Conservation (phyloP, 441 rosid genomes). For the Croton laevigatus region DNA sequence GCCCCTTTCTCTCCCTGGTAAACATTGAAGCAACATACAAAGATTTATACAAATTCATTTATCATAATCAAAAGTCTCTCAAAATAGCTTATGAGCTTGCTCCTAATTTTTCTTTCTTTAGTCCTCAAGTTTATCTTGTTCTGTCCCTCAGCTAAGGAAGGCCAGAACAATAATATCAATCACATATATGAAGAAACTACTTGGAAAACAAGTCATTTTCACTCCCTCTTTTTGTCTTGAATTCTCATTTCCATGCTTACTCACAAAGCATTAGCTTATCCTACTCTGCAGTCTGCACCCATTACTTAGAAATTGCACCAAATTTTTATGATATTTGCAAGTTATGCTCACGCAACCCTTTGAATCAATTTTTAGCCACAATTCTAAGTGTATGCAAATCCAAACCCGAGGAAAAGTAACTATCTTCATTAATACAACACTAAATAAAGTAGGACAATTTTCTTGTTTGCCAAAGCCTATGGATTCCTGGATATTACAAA, state of each 20-base stretch:
- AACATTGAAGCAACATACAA: conserved; percentile 10
- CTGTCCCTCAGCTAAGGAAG: neutral
- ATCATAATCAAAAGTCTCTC: neutral
- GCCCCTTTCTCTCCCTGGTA: conserved; percentile 84
- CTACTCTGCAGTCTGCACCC: neutral
- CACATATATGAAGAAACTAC: neutral
- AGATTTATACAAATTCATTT: no score
- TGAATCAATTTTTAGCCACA: neutral
- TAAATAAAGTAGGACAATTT: neutral
- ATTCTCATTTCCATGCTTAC: neutral
- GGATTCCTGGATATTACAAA: neutral
- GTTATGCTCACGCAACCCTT: neutral
- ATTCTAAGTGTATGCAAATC: neutral
- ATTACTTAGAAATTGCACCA: neutral
- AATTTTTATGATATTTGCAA: neutral
- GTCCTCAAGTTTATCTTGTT: neutral
- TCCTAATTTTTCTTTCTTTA: neutral
- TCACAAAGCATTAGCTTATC: neutral
- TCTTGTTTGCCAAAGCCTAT: neutral
- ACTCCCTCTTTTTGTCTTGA: neutral
- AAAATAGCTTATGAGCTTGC: neutral
- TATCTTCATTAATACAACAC: neutral
- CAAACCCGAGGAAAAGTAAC: neutral
- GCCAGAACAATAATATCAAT: neutral
- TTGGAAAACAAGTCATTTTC: neutral